phyloP scores from a whole-genome alignment of 495 filamentous ascomycete species.

The Penicillium taxi region DNA sequence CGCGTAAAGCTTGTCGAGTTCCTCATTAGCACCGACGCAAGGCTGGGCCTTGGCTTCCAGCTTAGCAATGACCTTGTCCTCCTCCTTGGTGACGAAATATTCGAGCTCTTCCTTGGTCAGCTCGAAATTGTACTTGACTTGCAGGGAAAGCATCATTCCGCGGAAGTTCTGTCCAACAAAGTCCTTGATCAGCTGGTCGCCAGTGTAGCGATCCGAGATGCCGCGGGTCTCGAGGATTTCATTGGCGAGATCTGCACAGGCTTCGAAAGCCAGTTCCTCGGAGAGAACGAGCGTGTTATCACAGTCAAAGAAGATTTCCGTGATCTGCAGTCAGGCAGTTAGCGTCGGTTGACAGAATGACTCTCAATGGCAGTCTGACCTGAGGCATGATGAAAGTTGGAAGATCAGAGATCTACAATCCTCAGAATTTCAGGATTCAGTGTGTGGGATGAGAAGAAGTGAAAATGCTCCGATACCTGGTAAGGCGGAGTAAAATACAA shows the following conservation, averaged over 20 bases:
- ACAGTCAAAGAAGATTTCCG: conserved; percentile 86
- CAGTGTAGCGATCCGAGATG: conserved; percentile 68
- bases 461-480: not conserved
- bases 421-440: no score
- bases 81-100: conserved; percentile 68
- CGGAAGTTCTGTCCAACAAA: conserved; percentile 97
- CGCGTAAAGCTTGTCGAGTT: conserved; percentile 57
- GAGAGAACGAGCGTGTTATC: conserved; percentile 96
- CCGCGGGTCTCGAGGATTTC: conserved; percentile 66
- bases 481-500: not conserved
- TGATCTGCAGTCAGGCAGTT: conserved; percentile 47
- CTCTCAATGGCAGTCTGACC: conserved; percentile 18
- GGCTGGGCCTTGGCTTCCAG: conserved; percentile 60
- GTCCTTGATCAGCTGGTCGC: conserved; percentile 67
- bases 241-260: conserved; percentile 88
- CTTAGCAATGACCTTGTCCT: conserved; percentile 77
- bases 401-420: conserved; percentile 4
- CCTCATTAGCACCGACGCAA: conserved; percentile 64
- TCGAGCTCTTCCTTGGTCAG: conserved; percentile 62
- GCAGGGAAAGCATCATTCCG: conserved; percentile 72
- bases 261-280: conserved; percentile 87
- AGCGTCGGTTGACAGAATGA: conserved; percentile 9
- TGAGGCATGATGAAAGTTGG: conserved; percentile 41
- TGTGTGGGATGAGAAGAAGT: not conserved
- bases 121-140: conserved; percentile 67